Conservation (phyloP, 495 filamentous ascomycete species). For the Trichocladium uniseriatum region DNA sequence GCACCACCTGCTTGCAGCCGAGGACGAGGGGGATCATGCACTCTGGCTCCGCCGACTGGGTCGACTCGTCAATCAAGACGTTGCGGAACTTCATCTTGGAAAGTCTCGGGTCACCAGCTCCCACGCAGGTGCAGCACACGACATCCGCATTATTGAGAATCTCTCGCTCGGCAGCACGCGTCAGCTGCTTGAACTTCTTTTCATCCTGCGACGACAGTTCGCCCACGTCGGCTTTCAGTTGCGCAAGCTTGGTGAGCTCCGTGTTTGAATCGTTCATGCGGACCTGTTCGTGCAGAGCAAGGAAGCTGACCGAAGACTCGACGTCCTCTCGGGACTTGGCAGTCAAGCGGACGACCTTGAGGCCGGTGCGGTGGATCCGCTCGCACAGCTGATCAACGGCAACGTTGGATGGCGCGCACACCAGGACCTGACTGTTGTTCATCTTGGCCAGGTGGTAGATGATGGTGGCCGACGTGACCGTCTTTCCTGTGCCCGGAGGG, state of each 20-base stretch:
- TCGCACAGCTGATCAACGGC: conserved; percentile 98
- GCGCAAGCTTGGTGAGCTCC: conserved; percentile 81
- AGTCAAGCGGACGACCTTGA: conserved; percentile 96
- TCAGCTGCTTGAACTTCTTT: conserved; percentile 94
- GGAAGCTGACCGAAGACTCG: conserved; percentile 88
- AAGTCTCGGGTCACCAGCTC: conserved; percentile 90
- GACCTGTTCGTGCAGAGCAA: conserved; percentile 94
- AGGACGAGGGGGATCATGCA: conserved; percentile 98
- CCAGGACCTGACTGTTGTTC: conserved; percentile 88
- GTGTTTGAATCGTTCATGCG: conserved; percentile 94
- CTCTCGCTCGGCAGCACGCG: conserved; percentile 86
- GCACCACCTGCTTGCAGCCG: conserved; percentile 95
- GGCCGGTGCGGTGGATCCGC: conserved; percentile 84
- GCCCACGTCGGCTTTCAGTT: conserved; percentile 83
- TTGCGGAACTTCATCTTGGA: conserved; percentile 97
- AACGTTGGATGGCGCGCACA: conserved; percentile 97
- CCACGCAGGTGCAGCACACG: conserved; percentile 98
- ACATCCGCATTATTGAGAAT: conserved; percentile 95
- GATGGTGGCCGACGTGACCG: conserved; percentile 97
- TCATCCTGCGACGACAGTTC: conserved; percentile 94
- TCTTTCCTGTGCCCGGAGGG: conserved; percentile 95
- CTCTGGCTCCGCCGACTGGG: conserved; percentile 96
- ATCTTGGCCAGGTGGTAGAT: conserved; percentile 96
- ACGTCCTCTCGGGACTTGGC: conserved; percentile 98
- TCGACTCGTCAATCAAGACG: conserved; percentile 95